Base-by-base conservation (phyloP, 768 basidiomycete species). In the Pisolithus tinctorius region DNA sequence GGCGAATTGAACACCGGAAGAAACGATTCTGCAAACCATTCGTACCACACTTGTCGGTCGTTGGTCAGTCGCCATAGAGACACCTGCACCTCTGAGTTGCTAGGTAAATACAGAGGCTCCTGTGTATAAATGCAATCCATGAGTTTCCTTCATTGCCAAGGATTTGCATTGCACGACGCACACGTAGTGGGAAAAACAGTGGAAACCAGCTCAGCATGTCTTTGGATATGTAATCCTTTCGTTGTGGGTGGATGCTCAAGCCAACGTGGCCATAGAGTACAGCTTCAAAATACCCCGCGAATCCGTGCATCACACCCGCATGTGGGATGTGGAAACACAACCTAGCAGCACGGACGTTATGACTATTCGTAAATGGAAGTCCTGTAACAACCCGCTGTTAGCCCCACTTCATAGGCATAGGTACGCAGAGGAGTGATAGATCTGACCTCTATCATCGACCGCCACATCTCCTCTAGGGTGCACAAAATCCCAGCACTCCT, bases 121-220 rank as follows among this genome's bases (percentile, higher is more conserved):
- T 96, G 59, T 30, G 8, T 38, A 56, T 31, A 29, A 2, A 20
- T 31, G 37, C 26, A 11, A 30, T 34, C 17, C 27, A 40, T 52
- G 52, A 25, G 8, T 34, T 57, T 34, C 44, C 44, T 39, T 43
- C 37, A 25, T n/a, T 5, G 29, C 17, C 40, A 47, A 23, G 17
- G 36, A 55, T 44, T 49, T 11, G 48, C n/a, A 20, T 49, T 52
- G 53, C 8, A 34, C 34, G 27, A 66, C 80, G 29, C 53, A 88
- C 93, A 69, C 83, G 87, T 64, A 98, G 82, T 2, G 96, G 96
- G 69, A 99, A 95, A 71, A 92, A 96, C 17, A 97, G 69, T 0
- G 96, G 96, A 71, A 99, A 99, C 96, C 96, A 99, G 63, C 94
- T 97, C 60, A 98, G 75, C 96, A 99, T 99, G 59, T 98, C 86